These are phyloP conservation scores for Rhizopogon vulgaris DNA, from an alignment of 768 basidiomycete species.

Conservation along the genomic window DNA sequence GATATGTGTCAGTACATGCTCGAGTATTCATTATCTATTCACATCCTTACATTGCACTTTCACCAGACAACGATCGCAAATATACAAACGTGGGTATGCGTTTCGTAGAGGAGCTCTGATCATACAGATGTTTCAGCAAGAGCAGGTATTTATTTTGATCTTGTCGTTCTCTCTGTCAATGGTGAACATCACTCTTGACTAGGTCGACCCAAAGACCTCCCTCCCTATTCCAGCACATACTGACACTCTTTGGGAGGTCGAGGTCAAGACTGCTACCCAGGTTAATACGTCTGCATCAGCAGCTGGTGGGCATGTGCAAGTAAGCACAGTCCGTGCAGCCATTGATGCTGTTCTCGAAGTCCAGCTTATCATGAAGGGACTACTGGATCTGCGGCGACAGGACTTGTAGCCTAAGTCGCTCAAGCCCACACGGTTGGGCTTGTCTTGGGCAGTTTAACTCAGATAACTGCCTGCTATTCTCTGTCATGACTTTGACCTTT, in stretches of 20 bases:
- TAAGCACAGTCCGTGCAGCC: constrained; percentile 62
- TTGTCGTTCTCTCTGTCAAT: neutral
- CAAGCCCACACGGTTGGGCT: neutral
- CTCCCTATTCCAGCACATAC: constrained; percentile 72
- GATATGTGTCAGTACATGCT: constrained; percentile 52
- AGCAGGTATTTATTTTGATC: constrained; percentile 44
- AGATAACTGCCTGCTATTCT: neutral
- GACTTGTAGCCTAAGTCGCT: constrained; percentile 40
- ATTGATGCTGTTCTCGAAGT: constrained; percentile 77
- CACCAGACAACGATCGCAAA: constrained; percentile 59
- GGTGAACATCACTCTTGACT: neutral
- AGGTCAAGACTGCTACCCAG: constrained; percentile 78
- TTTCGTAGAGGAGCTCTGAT: constrained; percentile 66
- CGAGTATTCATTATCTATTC: neutral
- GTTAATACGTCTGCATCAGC: constrained; percentile 53
- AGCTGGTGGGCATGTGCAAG: constrained; percentile 35
- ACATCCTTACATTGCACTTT: neutral
- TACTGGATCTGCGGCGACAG: constrained; percentile 70
- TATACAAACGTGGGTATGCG: constrained; percentile 75
- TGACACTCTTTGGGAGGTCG: constrained; percentile 83
- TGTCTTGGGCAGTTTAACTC: neutral
- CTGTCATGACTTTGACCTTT: neutral
- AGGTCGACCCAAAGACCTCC: constrained; percentile 74
- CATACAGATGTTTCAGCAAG: constrained; percentile 83
- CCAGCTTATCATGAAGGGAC: constrained; percentile 78